These are phyloP conservation scores for Gossypium gossypioides DNA, from an alignment of 441 rosid genomes.

Conservation along the genomic window DNA sequence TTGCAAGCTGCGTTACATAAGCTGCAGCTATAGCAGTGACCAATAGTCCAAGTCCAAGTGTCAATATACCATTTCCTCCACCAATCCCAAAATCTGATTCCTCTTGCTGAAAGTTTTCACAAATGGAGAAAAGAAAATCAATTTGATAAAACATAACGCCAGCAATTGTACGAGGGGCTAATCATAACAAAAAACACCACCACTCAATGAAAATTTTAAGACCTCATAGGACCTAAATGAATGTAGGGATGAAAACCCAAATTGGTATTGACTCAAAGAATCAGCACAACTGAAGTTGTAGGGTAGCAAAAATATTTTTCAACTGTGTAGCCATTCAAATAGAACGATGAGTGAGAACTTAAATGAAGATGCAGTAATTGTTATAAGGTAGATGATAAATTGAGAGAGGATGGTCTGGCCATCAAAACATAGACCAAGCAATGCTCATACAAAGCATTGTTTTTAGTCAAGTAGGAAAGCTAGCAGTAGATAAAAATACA, in stretches of 20 bases:
- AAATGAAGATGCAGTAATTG: neutral
- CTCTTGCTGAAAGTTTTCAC: conserved; percentile 59
- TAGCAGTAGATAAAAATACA: neutral
- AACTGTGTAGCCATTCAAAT: neutral
- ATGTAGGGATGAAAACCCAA: neutral
- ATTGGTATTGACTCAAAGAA: neutral
- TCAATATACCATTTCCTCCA: conserved; percentile 70
- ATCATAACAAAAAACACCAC: neutral
- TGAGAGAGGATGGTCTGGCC: neutral
- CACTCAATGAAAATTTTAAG: neutral
- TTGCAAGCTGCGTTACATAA: conserved; percentile 78
- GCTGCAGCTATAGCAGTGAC: conserved; percentile 76
- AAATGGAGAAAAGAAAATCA: neutral
- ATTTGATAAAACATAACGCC: neutral
- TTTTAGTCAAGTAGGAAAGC: neutral
- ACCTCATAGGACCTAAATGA: neutral
- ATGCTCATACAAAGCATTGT: neutral
- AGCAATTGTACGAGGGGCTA: neutral
- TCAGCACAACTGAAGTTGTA: neutral
- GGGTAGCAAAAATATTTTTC: neutral
- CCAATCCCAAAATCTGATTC: conserved; percentile 69
- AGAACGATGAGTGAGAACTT: neutral
- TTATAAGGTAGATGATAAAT: neutral
- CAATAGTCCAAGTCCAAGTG: conserved; percentile 73
- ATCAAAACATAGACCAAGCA: neutral